Percentiles rank a stretch among this genome's conserved stretches.
phyloP scores from a whole-genome alignment of 73 alveolate species.

The Paraurostyla sp. region DNA sequence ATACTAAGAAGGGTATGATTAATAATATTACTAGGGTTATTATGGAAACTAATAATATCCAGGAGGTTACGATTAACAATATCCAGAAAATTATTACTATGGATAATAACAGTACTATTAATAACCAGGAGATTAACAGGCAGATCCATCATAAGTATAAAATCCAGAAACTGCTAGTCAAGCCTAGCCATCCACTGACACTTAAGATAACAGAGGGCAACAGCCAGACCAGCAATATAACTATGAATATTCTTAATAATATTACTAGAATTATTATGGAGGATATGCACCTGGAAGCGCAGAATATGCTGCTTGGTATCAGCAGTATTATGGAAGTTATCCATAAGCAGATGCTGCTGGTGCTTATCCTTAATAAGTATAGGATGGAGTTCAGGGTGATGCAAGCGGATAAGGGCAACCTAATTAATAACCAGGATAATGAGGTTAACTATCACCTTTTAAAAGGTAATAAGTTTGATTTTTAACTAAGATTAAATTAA shows the following conservation, averaged over 20 bases:
- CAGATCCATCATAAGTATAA: neutral
- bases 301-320: neutral
- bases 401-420: neutral
- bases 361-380: neutral
- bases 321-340: conserved; percentile 7
- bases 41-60: neutral
- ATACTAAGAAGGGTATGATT: conserved; percentile 6
- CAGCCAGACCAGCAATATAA: neutral
- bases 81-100: neutral
- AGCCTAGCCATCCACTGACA: neutral
- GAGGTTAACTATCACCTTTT: neutral
- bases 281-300: neutral
- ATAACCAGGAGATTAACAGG: conserved; percentile 12
- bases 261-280: conserved; percentile 9
- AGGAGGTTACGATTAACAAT: neutral
- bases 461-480: conserved; percentile 22
- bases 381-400: neutral
- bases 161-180: neutral
- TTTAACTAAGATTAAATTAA: conserved; percentile 36
- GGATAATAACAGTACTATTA: neutral
- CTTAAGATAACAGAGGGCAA: neutral
- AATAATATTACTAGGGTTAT: neutral
- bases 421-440: conserved; percentile 11
- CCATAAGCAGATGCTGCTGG: conserved; percentile 20
- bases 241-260: neutral